phyloP scores from a whole-genome alignment of 441 rosid genomes.

The Gossypium trilobum region DNA sequence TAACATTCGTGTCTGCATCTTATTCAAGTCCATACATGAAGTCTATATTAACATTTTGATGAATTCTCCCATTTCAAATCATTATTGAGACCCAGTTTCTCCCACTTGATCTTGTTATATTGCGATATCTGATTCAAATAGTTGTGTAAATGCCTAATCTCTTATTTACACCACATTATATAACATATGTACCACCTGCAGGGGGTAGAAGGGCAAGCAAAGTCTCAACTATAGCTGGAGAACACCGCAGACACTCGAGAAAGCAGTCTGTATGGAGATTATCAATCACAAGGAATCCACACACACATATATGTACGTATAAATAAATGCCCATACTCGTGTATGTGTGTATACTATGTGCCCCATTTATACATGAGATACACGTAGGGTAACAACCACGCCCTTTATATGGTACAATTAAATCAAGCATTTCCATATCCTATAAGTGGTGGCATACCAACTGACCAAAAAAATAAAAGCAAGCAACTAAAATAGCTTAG shows the following conservation, averaged over 20 bases:
- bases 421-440: neutral
- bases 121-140: neutral
- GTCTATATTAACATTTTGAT: too few species aligned
- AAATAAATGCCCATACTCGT: neutral
- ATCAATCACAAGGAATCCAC: neutral
- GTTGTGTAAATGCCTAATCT: neutral
- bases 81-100: too few species aligned
- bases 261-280: neutral
- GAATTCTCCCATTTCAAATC: too few species aligned
- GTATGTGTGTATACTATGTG: neutral
- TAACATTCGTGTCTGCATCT: slow-evolving; percentile 1
- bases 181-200: neutral
- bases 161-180: neutral
- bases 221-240: neutral
- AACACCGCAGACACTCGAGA: neutral
- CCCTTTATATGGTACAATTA: neutral
- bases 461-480: neutral
- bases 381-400: neutral
- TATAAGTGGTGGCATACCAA: neutral
- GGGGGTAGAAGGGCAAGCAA: neutral
- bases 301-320: neutral
- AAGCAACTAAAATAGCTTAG: neutral
- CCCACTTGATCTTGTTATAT: too few species aligned
- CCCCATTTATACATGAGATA: neutral
- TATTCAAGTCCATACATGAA: neutral